Conservation (phyloP, 768 basidiomycete species). For the Phaeolepiota aurea region DNA sequence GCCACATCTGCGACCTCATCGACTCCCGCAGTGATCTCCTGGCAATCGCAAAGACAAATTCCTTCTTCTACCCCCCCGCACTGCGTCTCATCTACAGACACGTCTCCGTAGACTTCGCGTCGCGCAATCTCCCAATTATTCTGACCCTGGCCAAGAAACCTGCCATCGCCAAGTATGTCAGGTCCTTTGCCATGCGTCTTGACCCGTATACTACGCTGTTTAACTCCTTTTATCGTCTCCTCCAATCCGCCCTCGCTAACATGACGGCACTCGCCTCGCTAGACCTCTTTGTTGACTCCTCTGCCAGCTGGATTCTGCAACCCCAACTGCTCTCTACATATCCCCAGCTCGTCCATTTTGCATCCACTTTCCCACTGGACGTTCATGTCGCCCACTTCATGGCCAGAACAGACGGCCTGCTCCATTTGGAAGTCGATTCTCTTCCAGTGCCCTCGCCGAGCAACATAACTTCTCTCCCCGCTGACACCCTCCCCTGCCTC, state of each 20-base stretch:
- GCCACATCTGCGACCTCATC: slow-evolving; percentile 32
- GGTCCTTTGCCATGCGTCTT: slow-evolving; percentile 50
- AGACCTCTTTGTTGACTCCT: slow-evolving; percentile 43
- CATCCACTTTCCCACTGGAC: slow-evolving; percentile 57
- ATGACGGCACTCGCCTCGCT: slow-evolving; percentile 59
- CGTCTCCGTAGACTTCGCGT: slow-evolving; percentile 34
- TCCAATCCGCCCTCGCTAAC: slow-evolving; percentile 43
- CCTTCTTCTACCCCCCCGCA: slow-evolving; percentile 37
- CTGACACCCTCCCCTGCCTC: slow-evolving; percentile 31
- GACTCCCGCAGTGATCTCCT: slow-evolving; percentile 28
- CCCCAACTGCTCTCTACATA: slow-evolving; percentile 24
- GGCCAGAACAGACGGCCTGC: slow-evolving; percentile 40
- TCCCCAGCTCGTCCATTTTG: slow-evolving; percentile 44
- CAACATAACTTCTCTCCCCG: slow-evolving; percentile 22
- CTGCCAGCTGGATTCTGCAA: slow-evolving; percentile 47
- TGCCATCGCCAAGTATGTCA: slow-evolving; percentile 52
- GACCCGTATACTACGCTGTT: slow-evolving; percentile 31
- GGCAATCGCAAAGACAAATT: slow-evolving; percentile 35
- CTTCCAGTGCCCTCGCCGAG: slow-evolving; percentile 10
- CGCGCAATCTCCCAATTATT: slow-evolving; percentile 40
- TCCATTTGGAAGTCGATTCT: slow-evolving; percentile 49
- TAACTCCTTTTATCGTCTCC: slow-evolving; percentile 35
- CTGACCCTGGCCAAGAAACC: slow-evolving; percentile 48
- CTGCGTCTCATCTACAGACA: slow-evolving; percentile 58
- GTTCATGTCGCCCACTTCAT: slow-evolving; percentile 52